These are phyloP conservation scores for Kluyveromyces aestuarii DNA, from an alignment of 805 yeast species.

Conservation along the genomic window DNA sequence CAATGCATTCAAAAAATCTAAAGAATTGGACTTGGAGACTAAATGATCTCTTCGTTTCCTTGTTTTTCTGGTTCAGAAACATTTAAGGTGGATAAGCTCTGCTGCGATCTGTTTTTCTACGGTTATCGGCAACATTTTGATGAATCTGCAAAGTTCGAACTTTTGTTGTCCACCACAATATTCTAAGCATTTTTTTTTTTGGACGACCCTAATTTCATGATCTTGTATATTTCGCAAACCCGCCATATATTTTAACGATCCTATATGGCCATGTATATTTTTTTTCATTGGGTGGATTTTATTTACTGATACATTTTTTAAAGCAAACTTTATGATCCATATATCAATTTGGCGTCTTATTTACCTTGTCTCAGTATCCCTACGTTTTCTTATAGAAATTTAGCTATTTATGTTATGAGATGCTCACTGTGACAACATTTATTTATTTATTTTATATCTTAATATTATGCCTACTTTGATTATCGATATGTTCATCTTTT, in stretches of 20 bases:
- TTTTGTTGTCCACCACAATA: background rate
- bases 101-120: too few species aligned
- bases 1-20: conserved; percentile 11
- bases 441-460: too few species aligned
- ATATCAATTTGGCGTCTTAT: background rate
- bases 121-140: too few species aligned
- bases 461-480: background rate
- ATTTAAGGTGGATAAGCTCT: background rate
- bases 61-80: too few species aligned
- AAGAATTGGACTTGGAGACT: background rate
- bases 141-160: background rate
- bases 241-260: background rate
- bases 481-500: background rate
- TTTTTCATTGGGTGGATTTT: background rate
- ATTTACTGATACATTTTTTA: background rate
- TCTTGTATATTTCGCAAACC: background rate
- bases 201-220: background rate
- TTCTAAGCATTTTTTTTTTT: background rate
- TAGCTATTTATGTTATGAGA: too few species aligned
- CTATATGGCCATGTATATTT: too few species aligned
- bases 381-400: background rate
- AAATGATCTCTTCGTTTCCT: too few species aligned
- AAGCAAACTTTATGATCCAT: background rate
- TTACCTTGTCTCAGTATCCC: background rate
- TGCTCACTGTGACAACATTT: background rate